These are phyloP conservation scores for Geranium incanum DNA, from an alignment of 441 rosid genomes.

Conservation along the genomic window DNA sequence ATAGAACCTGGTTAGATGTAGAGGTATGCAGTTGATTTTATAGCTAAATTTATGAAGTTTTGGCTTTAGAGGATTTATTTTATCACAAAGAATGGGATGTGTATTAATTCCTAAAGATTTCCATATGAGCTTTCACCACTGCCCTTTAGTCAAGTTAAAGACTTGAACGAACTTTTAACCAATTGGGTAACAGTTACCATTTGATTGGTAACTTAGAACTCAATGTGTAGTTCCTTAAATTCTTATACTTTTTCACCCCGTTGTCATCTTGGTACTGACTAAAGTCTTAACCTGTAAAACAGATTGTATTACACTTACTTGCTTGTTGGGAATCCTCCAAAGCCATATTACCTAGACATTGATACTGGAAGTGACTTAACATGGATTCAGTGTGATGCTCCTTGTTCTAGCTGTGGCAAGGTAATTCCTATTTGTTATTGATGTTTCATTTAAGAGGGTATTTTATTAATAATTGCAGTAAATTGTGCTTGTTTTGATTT, in stretches of 20 bases:
- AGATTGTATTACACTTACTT: slow-evolving; percentile 70
- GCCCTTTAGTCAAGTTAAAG: no score
- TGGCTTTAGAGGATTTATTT: no score
- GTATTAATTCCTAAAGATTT: no score
- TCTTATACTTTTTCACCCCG: slow-evolving; percentile 1
- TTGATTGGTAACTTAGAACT: no score
- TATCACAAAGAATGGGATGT: no score
- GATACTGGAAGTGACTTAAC: slow-evolving; percentile 94
- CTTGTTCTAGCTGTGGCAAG: slow-evolving; percentile 84
- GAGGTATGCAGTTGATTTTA: no score
- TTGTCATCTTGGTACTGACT: slow-evolving; percentile 9
- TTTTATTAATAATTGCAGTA: neutral
- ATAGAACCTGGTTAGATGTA: no score
- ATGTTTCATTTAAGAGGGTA: no score
- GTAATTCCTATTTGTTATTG: slow-evolving; percentile 28
- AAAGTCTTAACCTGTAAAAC: slow-evolving; percentile 14
- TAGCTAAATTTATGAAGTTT: no score
- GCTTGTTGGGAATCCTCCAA: slow-evolving; percentile 60
- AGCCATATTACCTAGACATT: slow-evolving; percentile 58
- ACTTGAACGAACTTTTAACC: no score
- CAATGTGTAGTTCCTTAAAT: neutral
- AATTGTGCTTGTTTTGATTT: neutral
- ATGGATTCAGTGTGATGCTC: slow-evolving; percentile 96
- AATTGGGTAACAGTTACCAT: no score
- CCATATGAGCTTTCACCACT: no score